Percentiles rank a stretch among this genome's conserved stretches.
phyloP scores from a whole-genome alignment of 2,329 filamentous ascomycete species.

The Emericellopsis cladophorae region DNA sequence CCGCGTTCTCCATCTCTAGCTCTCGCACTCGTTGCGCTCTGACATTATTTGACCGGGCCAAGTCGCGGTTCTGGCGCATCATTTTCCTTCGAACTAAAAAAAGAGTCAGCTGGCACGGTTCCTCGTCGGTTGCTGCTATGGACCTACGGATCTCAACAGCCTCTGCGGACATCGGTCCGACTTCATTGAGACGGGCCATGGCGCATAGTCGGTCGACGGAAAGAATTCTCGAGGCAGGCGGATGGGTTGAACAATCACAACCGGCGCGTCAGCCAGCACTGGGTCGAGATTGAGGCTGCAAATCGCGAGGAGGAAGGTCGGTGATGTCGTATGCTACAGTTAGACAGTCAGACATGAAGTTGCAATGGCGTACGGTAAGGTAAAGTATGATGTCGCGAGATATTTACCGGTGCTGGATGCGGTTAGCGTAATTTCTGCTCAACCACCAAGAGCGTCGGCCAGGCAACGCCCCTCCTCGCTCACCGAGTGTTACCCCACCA shows the following conservation, averaged over 20 bases:
- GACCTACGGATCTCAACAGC: constrained; percentile 58
- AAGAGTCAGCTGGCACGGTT: constrained; percentile 3
- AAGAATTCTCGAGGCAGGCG: not conserved
- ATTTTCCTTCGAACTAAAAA: constrained; percentile 66
- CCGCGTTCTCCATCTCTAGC: constrained; percentile 63
- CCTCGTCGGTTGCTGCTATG: not conserved
- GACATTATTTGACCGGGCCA: constrained; percentile 65
- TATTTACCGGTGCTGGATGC: too few relatives aligned
- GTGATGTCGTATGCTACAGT: too few relatives aligned
- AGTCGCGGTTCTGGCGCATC: constrained; percentile 72
- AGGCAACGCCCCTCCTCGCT: too few relatives aligned
- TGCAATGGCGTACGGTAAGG: too few relatives aligned
- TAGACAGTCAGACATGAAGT: too few relatives aligned
- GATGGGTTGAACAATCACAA: not conserved
- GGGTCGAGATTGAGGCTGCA: too few relatives aligned
- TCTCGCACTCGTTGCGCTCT: constrained; percentile 66
- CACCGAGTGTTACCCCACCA: not conserved
- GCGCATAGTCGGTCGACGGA: constrained; percentile 14
- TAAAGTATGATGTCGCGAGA: too few relatives aligned
- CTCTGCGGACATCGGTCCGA: constrained; percentile 48
- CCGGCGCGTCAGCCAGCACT: too few relatives aligned
- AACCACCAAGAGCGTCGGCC: too few relatives aligned
- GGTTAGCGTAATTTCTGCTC: too few relatives aligned
- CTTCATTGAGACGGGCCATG: constrained; percentile 77
- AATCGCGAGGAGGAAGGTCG: too few relatives aligned